Base-by-base conservation (phyloP, 441 rosid species). In the Iberis amara region DNA sequence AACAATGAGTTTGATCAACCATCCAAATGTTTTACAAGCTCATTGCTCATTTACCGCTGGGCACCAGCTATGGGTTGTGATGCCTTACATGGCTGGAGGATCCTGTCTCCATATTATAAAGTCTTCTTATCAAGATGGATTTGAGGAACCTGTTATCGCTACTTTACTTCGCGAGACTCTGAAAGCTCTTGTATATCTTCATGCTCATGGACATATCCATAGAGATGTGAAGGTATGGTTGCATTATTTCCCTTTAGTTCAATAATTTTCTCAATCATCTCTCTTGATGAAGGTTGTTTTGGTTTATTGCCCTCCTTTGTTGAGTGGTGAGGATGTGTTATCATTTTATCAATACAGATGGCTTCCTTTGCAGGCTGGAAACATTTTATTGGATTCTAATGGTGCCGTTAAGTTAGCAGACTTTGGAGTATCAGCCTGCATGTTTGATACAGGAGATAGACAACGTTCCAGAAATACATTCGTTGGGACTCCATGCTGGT, bases 401-500 rank as follows among this genome's bases (percentile, higher is more conserved):
- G 99, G 99, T 52, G 60, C 76, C 14, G 81, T 92, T 61, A 92
- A 82, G 85, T 69, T 89, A 66, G 99, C 99, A 36, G 99, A 92
- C 69, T 92, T 86, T 68, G 96, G 99, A 43, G 97, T 92, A 35
- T 89, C 97, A 46, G 96, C 96, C 31, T 79, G 97, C 85, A 84
- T 92, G 97, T 92, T 89, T 64, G 97, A 92, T 70, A 68, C 94
- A 1, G 99, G 99, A 66, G 96, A 89, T 68, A 84, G 99, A 72
- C 95, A 82, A 66, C 94, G 90, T 30, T 78, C 94, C 5, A 78
- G 99, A 77, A 92, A 92, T 72, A 89, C 99, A 51, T 92, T 92
- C 42, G 99, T 84, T 58, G 97, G 99, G 68, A 89, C 99, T 71
- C 97, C 97, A 54, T 92, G 99, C 90, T 89, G 99, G 99, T 92